Base-by-base conservation (phyloP, 148 eudicot species). In the Vaccinium macrocarpon region DNA sequence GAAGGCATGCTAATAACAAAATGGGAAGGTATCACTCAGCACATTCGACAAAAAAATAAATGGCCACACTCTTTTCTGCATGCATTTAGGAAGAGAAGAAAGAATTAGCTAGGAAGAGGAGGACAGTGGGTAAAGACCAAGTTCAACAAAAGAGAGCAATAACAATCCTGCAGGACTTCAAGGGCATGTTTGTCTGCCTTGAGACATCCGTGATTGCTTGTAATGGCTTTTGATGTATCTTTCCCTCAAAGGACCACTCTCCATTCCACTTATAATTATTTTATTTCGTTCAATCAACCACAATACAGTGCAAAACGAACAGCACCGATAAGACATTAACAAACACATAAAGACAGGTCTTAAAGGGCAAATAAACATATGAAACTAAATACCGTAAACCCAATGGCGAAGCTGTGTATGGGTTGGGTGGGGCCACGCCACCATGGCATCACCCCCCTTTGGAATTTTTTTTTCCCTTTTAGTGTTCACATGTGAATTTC, bases 161-260 rank as follows among this genome's bases (percentile, higher is more conserved):
- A 50, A 76, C 5, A 12, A 48, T 23, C n/a, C 0, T 49, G 49
- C 32, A 76, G 79, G 79, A 76, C 56, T 48, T 76, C 14, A 49
- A 76, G 79, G 79, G 15, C 32, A 76, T 15, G 12, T 49, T 48
- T 49, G 18, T 55, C 79, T 49, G 52, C 79, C 56, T 48, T 48
- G 4, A n/a, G 16, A 76, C 49, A 19, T 76, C 79, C 25, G n/a
- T 49, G 16, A 23, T 9, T n/a, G 55, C 10, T 48, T 76, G 56
- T 16, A n/a, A 49, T 76, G 55, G 32, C 53, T 75, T 18, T 75
- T 46, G 2, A 49, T 75, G 52, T 19, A 75, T 18, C 78, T 75
- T 42, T 75, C 46, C 78, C 78, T 46, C 78, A 75, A 46, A 75
- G 78, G 15, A 75, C 51, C 78, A 38, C 51, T 75, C 19, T 23